Conservation (phyloP, 2,329 filamentous ascomycete species). For the Drechmeria coniospora region DNA sequence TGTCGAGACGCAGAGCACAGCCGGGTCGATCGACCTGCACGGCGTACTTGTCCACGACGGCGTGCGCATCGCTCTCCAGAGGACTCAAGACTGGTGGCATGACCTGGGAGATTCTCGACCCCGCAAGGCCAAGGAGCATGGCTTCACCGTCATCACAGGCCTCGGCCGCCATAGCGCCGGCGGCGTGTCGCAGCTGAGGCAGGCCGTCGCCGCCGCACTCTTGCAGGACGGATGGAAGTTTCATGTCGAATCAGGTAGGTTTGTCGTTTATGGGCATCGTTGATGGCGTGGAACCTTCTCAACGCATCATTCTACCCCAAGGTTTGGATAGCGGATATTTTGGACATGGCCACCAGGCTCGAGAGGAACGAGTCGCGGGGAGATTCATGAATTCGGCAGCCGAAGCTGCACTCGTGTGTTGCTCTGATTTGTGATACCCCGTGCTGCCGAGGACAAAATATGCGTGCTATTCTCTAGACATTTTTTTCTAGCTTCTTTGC, state of each 20-base stretch:
- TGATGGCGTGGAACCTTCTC: conserved; percentile 7
- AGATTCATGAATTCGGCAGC: too few species aligned
- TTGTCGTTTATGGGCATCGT: conserved; percentile 49
- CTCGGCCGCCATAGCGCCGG: conserved; percentile 63
- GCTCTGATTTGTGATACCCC: neutral
- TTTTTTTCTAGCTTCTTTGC: conserved; percentile 10
- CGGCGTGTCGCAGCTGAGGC: conserved; percentile 60
- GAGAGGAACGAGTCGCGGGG: too few species aligned
- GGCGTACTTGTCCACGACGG: conserved; percentile 70
- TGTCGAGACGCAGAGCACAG: conserved; percentile 51
- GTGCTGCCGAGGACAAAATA: neutral
- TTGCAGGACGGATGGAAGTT: conserved; percentile 72
- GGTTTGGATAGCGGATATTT: too few species aligned
- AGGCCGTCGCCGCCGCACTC: conserved; percentile 63
- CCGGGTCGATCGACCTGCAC: conserved; percentile 58
- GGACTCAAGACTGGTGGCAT: conserved; percentile 63
- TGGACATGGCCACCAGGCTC: too few species aligned
- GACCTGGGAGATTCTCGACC: conserved; percentile 49
- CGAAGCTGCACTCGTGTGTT: too few species aligned
- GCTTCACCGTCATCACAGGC: conserved; percentile 69
- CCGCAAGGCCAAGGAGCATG: conserved; percentile 27
- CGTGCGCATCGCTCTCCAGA: conserved; percentile 56
- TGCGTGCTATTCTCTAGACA: neutral
- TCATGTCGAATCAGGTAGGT: conserved; percentile 52
- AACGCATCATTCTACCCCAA: too few species aligned